Evolutionary conservation across 495 filamentous ascomycete genomes (phyloP).

Genomic region (Amphirosellinia nigrospora): DNA sequence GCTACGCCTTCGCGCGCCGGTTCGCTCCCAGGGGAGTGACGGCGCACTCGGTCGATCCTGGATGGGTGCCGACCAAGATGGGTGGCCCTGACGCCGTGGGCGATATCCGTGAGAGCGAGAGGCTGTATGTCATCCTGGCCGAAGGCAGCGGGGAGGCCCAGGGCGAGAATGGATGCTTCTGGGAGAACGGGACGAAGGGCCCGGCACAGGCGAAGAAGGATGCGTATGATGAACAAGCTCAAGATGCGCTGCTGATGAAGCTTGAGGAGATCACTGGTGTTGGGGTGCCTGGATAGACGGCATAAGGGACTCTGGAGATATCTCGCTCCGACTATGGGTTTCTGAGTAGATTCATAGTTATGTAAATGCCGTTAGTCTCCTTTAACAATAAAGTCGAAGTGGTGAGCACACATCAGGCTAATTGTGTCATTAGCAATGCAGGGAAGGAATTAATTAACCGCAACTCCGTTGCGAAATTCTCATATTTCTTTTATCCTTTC

Average conservation of each 20-base stretch:
- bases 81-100: constrained; percentile 58
- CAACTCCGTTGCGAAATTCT: not conserved
- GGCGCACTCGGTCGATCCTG: constrained; percentile 62
- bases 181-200: constrained; percentile 21
- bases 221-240: constrained; percentile 20
- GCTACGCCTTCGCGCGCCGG: constrained; percentile 57
- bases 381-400: no score
- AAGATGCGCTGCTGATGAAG: constrained; percentile 28
- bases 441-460: not conserved
- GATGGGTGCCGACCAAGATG: constrained; percentile 70
- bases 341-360: not conserved
- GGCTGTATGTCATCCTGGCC: constrained; percentile 53
- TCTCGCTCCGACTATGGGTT: not conserved
- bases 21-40: constrained; percentile 54
- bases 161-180: constrained; percentile 37
- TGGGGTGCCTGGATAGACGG: constrained; percentile 17
- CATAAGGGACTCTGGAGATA: not conserved
- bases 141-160: constrained; percentile 43
- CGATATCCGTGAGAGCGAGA: constrained; percentile 52
- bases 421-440: no score
- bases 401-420: not conserved
- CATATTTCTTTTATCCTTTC: not conserved
- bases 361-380: no score
- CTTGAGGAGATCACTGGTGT: constrained; percentile 34
- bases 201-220: constrained; percentile 13